These are phyloP conservation scores for Podila minutissima DNA, from an alignment of 192 early-diverging fungal genomes.

Conservation along the genomic window DNA sequence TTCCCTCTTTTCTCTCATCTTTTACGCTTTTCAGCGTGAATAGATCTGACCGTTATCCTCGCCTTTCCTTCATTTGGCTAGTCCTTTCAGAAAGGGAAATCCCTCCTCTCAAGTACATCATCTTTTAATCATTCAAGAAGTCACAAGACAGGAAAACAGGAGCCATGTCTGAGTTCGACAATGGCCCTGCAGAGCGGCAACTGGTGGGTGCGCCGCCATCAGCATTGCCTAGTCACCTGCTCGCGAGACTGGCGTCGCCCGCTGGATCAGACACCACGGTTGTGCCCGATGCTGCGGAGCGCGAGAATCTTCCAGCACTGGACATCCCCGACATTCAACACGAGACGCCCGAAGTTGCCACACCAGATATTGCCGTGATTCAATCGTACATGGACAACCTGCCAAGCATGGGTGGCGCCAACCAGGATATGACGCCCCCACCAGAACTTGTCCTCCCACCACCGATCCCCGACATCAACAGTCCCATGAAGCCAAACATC, in stretches of 20 bases:
- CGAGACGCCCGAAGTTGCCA: slow-evolving; percentile 16
- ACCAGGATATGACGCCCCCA: neutral
- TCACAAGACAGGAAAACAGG: neutral
- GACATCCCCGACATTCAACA: slow-evolving; percentile 1
- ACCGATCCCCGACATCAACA: neutral
- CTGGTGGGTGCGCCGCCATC: slow-evolving; percentile 9
- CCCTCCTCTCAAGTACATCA: too few species aligned
- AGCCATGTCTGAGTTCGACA: neutral
- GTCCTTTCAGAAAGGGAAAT: too few species aligned
- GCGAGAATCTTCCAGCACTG: slow-evolving; percentile 3
- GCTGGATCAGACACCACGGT: slow-evolving; percentile 18
- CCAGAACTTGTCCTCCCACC: slow-evolving; percentile 8
- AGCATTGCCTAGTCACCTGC: slow-evolving; percentile 10
- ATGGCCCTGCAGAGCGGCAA: neutral
- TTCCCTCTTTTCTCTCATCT: too few species aligned
- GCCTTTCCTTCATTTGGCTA: too few species aligned
- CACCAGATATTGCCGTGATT: slow-evolving; percentile 14
- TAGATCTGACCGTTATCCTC: too few species aligned
- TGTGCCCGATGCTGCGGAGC: slow-evolving; percentile 26
- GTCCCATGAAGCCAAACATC: slow-evolving; percentile 9
- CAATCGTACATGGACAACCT: slow-evolving; percentile 4
- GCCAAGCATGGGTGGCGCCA: neutral
- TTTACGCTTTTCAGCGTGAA: too few species aligned
- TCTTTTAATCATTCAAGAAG: too few species aligned
- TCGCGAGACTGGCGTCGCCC: slow-evolving; percentile 2